These are phyloP conservation scores for Euphorbia tirucalli DNA, from an alignment of 345 rosid genomes.

Conservation along the genomic window DNA sequence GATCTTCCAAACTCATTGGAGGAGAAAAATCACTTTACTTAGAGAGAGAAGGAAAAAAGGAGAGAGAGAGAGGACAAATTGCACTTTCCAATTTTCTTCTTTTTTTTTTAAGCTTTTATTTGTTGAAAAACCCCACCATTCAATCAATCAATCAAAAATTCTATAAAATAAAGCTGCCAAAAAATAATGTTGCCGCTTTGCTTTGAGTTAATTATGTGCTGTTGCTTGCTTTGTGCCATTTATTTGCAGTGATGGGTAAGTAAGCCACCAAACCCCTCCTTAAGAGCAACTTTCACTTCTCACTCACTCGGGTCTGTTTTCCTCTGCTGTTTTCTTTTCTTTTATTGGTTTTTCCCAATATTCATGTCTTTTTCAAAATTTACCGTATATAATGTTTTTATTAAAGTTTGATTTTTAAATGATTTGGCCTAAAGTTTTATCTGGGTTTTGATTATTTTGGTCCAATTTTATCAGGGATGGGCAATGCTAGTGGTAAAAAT, in stretches of 20 bases:
- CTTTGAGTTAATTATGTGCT: conserved; percentile 21
- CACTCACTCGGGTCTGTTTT: conserved; percentile 11
- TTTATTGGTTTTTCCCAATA: background rate
- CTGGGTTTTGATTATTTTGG: conserved; percentile 21
- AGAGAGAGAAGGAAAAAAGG: background rate
- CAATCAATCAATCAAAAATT: conserved; percentile 13
- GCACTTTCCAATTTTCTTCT: conserved; percentile 25
- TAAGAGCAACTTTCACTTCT: background rate
- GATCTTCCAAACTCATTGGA: conserved; percentile 73
- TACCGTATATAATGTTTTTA: background rate
- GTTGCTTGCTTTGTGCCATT: conserved; percentile 30
- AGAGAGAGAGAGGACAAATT: conserved; percentile 28
- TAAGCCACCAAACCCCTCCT: conserved; percentile 18
- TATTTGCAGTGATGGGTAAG: conserved; percentile 43
- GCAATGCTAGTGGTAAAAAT: conserved; percentile 56
- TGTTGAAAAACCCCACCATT: background rate
- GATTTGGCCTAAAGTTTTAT: conserved; percentile 11
- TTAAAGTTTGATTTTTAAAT: conserved; percentile 11
- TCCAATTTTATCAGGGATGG: conserved; percentile 45
- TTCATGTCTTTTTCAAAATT: background rate
- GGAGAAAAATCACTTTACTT: conserved; percentile 20
- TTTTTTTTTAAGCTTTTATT: background rate
- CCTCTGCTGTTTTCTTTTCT: background rate
- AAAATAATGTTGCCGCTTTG: conserved; percentile 25
- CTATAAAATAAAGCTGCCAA: conserved; percentile 20